Evolutionary conservation across 441 rosid genomes (phyloP), one percentile per base, ranked within the genome.

Genomic region (Capsella rubella): DNA sequence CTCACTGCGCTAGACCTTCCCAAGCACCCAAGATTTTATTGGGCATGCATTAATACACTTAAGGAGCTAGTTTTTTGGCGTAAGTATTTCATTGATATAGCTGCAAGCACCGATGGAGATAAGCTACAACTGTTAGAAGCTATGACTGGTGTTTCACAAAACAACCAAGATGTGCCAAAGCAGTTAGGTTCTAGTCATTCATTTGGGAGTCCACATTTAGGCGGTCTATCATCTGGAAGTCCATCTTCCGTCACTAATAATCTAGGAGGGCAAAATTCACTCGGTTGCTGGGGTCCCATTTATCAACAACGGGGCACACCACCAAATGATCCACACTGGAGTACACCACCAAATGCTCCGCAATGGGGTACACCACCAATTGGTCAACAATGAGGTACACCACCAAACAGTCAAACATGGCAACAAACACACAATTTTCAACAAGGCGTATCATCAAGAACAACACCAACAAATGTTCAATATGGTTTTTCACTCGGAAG

Each of bases 1-100:
- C 28, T 57, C 14, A 0, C 0, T 8, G 62, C 25, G 9, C 27
- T 56, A 6, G 14, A 15, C 1, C 1, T 56, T 56, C 12, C 62
- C 16, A 56, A 56, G 14, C 2, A 8, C 8, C 29, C 16, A 2
- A 54, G 18, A 29, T 56, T 56, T 12, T 32, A 34, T 15, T 34
- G 62, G 62, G 4, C 62, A 8, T 34, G 13, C 42, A n/a, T 57
- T 8, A 15, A 32, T 16, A 1, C 13, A 34, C 62, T 57, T 7
- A 15, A 34, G 15, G 43, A 57, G 11, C 9, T 54, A 14, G 16
- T 14, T 29, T 31, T 28, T 54, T 54, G 59, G 59, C 39, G 18
- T 29, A 54, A 54, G 59, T 54, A 54, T 55, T 55, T 55, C 40
- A 55, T 55, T 29, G 40, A n/a, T 8, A n/a, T 56, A 56, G 27